Evolutionary conservation across 2,329 filamentous ascomycete species (phyloP).

Genomic region (Rutstroemia sp.): DNA sequence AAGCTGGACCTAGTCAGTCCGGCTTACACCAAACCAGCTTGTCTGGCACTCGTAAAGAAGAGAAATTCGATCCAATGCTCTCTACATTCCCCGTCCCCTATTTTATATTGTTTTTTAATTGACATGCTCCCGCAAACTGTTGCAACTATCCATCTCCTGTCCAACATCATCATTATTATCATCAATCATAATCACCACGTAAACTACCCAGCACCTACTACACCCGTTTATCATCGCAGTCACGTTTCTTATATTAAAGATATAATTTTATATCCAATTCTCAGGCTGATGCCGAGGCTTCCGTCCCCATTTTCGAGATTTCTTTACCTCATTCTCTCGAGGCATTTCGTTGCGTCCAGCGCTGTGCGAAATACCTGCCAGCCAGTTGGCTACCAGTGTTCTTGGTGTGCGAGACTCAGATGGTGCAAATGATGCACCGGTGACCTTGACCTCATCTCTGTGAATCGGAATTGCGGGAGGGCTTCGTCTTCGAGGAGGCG

Average conservation of each 20-base stretch:
- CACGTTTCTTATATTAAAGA: not conserved
- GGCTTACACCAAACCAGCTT: not conserved
- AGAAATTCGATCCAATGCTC: not conserved
- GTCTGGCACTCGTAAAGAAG: not conserved
- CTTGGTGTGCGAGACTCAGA: slow-evolving; percentile 1
- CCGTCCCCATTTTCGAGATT: slow-evolving; percentile 3
- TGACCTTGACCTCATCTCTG: not conserved
- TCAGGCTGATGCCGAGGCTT: not conserved
- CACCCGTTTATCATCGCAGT: not conserved
- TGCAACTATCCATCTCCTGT: not conserved
- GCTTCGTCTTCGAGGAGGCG: not conserved
- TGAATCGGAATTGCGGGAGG: slow-evolving; percentile 2
- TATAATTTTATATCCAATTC: not conserved
- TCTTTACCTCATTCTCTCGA: slow-evolving; percentile 1
- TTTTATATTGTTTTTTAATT: not conserved
- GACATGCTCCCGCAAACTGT: not conserved
- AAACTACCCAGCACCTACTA: not conserved
- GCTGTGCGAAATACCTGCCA: not conserved
- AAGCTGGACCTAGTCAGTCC: not conserved
- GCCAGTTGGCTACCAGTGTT: slow-evolving; percentile 4
- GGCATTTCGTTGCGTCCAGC: slow-evolving; percentile 1
- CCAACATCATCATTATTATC: not conserved
- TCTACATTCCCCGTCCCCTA: not conserved
- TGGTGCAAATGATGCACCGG: slow-evolving; percentile 2
- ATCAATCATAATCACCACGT: not conserved